phyloP scores from a whole-genome alignment of 108 stramenopile species.

The Fragilaria radians region DNA sequence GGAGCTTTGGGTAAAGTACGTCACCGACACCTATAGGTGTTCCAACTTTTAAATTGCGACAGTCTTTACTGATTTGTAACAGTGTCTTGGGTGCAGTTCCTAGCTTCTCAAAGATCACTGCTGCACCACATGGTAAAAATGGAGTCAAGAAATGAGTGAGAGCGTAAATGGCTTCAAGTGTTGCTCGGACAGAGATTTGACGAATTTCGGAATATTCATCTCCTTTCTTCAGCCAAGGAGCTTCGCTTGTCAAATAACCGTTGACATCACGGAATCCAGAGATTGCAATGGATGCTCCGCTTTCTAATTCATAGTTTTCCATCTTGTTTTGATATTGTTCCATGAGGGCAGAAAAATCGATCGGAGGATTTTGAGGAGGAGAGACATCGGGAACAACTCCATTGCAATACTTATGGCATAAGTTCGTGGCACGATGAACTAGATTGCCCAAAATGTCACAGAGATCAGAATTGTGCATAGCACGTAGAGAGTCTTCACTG shows the following conservation, averaged over 20 bases:
- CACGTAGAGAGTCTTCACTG: constrained; percentile 70
- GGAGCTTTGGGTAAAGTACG: constrained; percentile 64
- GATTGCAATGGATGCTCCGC: constrained; percentile 68
- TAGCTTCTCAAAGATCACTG: constrained; percentile 84
- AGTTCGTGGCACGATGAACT: constrained; percentile 90
- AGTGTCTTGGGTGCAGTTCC: constrained; percentile 62
- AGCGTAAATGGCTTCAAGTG: constrained; percentile 91
- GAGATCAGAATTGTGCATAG: constrained; percentile 95
- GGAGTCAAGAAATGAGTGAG: constrained; percentile 89
- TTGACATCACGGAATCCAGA: constrained; percentile 85
- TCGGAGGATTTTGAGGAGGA: constrained; percentile 16
- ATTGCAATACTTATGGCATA: constrained; percentile 83
- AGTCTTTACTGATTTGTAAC: constrained; percentile 35
- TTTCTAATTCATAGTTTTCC: constrained; percentile 69
- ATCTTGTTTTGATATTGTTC: constrained; percentile 59
- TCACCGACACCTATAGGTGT: constrained; percentile 64
- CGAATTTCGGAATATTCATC: constrained; percentile 76
- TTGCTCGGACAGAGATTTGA: constrained; percentile 78
- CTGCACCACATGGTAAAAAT: constrained; percentile 81
- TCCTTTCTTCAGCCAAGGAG: constrained; percentile 94
- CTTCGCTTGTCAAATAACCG: constrained; percentile 89
- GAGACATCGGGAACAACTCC: constrained; percentile 77
- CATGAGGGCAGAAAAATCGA: constrained; percentile 62
- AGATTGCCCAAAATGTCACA: constrained; percentile 95
- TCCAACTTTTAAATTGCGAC: constrained; percentile 55